Evolutionary conservation across 805 yeast species (phyloP).

Genomic region (Cyberlindnera euphorbiae): DNA sequence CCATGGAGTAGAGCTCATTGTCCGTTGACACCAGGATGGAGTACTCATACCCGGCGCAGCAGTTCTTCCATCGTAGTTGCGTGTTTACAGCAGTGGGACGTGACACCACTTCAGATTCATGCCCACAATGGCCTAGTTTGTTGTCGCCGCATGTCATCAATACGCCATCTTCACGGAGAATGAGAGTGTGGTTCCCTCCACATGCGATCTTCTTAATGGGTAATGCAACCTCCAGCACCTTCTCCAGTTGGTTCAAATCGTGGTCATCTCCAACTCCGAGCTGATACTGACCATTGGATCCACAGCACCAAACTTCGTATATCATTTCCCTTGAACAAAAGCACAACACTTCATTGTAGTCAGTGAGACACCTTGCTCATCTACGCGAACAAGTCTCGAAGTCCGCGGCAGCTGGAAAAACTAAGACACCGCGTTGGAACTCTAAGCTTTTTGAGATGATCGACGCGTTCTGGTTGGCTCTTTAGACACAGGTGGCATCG

Average conservation of each 20-base stretch:
- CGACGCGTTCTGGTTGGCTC: too few species aligned
- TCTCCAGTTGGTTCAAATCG: constrained; percentile 37
- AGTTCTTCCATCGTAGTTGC: constrained; percentile 47
- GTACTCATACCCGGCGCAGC: constrained; percentile 80
- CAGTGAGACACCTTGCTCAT: too few species aligned
- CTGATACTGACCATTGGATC: constrained; percentile 81
- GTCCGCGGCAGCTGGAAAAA: too few species aligned
- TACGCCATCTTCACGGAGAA: constrained; percentile 49
- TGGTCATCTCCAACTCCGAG: constrained; percentile 55
- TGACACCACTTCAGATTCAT: too few species aligned
- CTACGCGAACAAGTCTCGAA: too few species aligned
- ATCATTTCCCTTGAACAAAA: too few species aligned
- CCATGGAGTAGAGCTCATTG: constrained; percentile 46
- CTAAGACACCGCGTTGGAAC: too few species aligned
- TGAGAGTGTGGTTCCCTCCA: constrained; percentile 85
- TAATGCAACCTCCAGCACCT: constrained; percentile 9
- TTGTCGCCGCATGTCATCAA: constrained; percentile 60
- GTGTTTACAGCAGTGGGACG: too few species aligned
- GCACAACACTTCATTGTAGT: too few species aligned
- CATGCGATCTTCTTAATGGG: constrained; percentile 46
- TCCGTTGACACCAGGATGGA: constrained; percentile 43
- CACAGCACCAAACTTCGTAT: constrained; percentile 49
- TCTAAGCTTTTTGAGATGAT: too few species aligned
- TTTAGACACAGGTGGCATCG: too few species aligned
- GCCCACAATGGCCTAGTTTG: constrained; percentile 50